Evolutionary conservation across 2,329 filamentous ascomycete species (phyloP).

Genomic region (Microsporum audouinii): DNA sequence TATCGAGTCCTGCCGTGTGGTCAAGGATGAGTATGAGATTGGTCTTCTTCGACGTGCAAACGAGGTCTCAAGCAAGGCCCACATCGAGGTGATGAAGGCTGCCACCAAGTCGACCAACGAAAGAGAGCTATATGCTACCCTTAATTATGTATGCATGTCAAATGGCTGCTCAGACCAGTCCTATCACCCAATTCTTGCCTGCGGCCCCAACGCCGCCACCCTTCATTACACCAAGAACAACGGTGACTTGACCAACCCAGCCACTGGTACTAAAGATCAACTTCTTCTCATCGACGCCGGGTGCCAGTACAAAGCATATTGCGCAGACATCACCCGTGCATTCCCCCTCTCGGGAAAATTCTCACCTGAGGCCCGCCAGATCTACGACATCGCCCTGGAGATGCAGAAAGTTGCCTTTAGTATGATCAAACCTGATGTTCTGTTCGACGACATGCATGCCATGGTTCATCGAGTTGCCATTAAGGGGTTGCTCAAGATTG

Average conservation of each 20-base stretch:
- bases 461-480: conserved; percentile 63
- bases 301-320: conserved; percentile 74
- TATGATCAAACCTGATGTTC: conserved; percentile 55
- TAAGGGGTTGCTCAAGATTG: conserved; percentile 56
- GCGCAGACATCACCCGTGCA: conserved; percentile 79
- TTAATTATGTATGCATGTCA: conserved; percentile 60
- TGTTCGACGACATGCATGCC: conserved; percentile 61
- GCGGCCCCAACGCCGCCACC: conserved; percentile 69
- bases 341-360: conserved; percentile 66
- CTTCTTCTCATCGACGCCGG: conserved; percentile 79
- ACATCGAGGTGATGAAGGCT: conserved; percentile 57
- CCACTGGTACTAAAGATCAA: conserved; percentile 41
- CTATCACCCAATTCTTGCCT: conserved; percentile 80
- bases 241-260: conserved; percentile 48
- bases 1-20: conserved; percentile 67
- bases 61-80: conserved; percentile 63
- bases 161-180: conserved; percentile 65
- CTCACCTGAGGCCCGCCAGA: conserved; percentile 53
- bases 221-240: conserved; percentile 82
- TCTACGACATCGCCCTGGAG: conserved; percentile 65
- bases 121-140: conserved; percentile 69
- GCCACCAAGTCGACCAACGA: conserved; percentile 60
- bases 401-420: conserved; percentile 72
- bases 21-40: conserved; percentile 81
- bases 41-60: conserved; percentile 71